These are phyloP conservation scores for Nemania abortiva DNA, from an alignment of 2,329 filamentous ascomycete genomes.

Conservation along the genomic window DNA sequence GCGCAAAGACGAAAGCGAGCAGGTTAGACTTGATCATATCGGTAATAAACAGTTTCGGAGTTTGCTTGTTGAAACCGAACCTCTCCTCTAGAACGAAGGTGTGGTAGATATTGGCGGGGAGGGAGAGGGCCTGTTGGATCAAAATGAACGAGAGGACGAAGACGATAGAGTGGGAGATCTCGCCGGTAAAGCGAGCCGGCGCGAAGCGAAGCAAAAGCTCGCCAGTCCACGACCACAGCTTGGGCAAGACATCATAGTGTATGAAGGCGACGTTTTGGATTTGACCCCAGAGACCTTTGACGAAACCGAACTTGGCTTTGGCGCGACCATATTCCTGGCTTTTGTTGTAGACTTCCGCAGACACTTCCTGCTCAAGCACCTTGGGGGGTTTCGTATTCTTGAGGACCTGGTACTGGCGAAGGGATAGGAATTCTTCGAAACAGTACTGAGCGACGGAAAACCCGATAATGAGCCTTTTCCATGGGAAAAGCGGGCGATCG, in stretches of 20 bases:
- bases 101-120: conserved; percentile 89
- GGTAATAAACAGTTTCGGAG: conserved; percentile 84
- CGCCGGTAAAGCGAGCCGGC: conserved; percentile 84
- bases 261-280: conserved; percentile 90
- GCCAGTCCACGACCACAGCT: conserved; percentile 88
- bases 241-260: conserved; percentile 89
- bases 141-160: conserved; percentile 91
- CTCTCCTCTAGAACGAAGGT: conserved; percentile 96
- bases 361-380: conserved; percentile 88
- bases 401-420: conserved; percentile 90
- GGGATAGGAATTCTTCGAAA: conserved; percentile 88
- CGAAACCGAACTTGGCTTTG: conserved; percentile 89
- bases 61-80: conserved; percentile 99
- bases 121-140: conserved; percentile 80
- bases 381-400: conserved; percentile 84
- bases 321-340: conserved; percentile 95
- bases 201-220: conserved; percentile 78
- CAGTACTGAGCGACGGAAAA: conserved; percentile 93
- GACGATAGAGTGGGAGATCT: conserved; percentile 92
- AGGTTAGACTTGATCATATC: conserved; percentile 94
- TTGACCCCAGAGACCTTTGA: conserved; percentile 85
- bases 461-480: conserved; percentile 95
- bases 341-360: conserved; percentile 92
- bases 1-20: conserved; percentile 81
- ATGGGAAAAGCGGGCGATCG: conserved; percentile 93